Base-by-base conservation (phyloP, 2,329 filamentous ascomycete species). In the Decorospora gaudefroyi region DNA sequence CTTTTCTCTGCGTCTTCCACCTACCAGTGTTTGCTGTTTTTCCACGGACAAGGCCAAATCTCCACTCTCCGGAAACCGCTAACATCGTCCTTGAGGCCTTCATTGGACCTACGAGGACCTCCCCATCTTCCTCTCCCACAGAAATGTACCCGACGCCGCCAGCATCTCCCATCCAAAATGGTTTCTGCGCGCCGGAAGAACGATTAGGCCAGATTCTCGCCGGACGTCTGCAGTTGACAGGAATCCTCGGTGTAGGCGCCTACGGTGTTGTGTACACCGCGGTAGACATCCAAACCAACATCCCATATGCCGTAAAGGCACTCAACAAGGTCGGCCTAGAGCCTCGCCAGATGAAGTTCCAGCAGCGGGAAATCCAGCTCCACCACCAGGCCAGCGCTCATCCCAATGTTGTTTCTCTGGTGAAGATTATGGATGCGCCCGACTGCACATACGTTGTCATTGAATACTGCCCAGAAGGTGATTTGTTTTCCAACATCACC, bases 231-330 rank as follows among this genome's bases (percentile, higher is more conserved):
- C 86, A 92, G 75, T 78, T 97, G 64, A 89, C 85, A 53, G 82
- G 84, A 51, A 88, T 97, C 61, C 81, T 97, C 51, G 93, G 93
- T 55, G 88, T 92, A 36, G 93, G 93, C 60, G 93, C 93, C 45
- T 99, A 99, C 73, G 93, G 93, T 55, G 91, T 96, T 28, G 93
- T 99, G 17, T 97, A 97, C 76, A 84, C 85, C 55, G 91, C 91
- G 64, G 78, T 88, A 73, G 91, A 93, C 74, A 82, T 92, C 68
- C 85, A 86, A 69, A 92, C 85, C 58, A 82, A 87, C 68, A 81
- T 84, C 46, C 85, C 83, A 55, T 99, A 95, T 78, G 93, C 93
- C 54, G 92, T 99, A 67, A 99, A 99, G 79, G 92, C 91, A 50
- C 81, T 99, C 68, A 93, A 90, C 84, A 97, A 96, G 74, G 80